Evolutionary conservation across 2,329 filamentous ascomycete genomes (phyloP), one percentile per base, ranked within the genome.

Genomic region (Colletotrichum tropicicola): DNA sequence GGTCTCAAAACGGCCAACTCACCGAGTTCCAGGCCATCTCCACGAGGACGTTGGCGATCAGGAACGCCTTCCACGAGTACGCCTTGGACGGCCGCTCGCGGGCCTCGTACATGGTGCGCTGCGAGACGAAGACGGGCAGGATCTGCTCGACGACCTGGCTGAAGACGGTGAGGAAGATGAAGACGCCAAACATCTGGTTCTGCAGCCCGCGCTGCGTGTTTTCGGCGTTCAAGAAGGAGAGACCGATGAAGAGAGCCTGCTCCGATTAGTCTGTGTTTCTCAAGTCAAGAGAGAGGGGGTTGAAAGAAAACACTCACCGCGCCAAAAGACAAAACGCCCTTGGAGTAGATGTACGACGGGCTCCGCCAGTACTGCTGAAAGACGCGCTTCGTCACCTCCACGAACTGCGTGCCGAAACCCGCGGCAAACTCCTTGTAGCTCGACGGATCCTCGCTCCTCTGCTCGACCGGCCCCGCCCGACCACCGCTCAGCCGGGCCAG

Each of bases 111-210:
- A 93, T 79, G 13, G 88, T 83, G 28, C 91, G 86, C 70, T 92
- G 89, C 0, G 85, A 84, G 44, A 92, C 86, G 68, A 92, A 92
- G 64, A 89, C 86, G 1, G 91, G 90, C 84, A 92, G 90, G 69
- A 90, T 88, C 69, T 90, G 88, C 67, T 90, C 85, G 1, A 87
- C 83, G 48, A 92, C 75, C 57, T 87, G 84, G 25, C 87, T 86
- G 75, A 93, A 93, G 73, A 93, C 89, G 13, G 88, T 91, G 59
- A 87, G 78, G 67, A 92, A 81, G 83, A 92, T 88, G 77, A 93
- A 92, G 56, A 92, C 87, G 58, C 84, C 85, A 72, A 93, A 92
- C 77, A 93, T 85, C 59, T 90, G 87, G 72, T 92, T 90, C 70
- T 92, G 89, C 8, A 93, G 80, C 30, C 91, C 90, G 67, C 90